Conservation (phyloP, 2,329 filamentous ascomycete genomes). For the Aspergillus hiratsukae region DNA sequence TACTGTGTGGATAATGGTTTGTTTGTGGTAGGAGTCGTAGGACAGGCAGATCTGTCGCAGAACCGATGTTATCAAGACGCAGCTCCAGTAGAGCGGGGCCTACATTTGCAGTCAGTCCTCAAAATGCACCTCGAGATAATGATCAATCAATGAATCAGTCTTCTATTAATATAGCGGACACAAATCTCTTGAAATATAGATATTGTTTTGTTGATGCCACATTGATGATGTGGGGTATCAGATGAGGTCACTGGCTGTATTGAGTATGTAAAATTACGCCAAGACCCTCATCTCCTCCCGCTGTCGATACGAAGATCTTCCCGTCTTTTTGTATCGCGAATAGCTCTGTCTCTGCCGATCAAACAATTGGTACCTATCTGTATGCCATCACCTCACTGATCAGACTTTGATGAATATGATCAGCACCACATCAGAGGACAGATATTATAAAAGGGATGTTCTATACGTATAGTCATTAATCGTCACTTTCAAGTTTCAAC, state of each 20-base stretch:
- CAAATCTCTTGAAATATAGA: neutral
- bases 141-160: neutral
- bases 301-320: neutral
- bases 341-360: neutral
- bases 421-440: neutral
- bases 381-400: neutral
- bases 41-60: neutral
- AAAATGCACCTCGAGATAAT: neutral
- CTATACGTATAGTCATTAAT: neutral
- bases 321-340: neutral
- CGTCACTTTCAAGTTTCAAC: neutral
- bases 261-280: slow-evolving; percentile 2
- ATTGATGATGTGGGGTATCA: neutral
- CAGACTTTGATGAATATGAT: neutral
- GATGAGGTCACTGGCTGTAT: neutral
- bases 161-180: neutral
- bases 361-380: neutral
- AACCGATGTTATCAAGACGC: neutral
- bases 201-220: neutral
- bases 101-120: neutral
- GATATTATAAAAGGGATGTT: neutral
- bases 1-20: neutral
- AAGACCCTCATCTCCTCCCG: neutral
- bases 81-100: neutral
- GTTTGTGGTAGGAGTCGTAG: neutral